Base-by-base conservation (phyloP, 306 rosid genomes). In the Gastrolobium villosum region DNA sequence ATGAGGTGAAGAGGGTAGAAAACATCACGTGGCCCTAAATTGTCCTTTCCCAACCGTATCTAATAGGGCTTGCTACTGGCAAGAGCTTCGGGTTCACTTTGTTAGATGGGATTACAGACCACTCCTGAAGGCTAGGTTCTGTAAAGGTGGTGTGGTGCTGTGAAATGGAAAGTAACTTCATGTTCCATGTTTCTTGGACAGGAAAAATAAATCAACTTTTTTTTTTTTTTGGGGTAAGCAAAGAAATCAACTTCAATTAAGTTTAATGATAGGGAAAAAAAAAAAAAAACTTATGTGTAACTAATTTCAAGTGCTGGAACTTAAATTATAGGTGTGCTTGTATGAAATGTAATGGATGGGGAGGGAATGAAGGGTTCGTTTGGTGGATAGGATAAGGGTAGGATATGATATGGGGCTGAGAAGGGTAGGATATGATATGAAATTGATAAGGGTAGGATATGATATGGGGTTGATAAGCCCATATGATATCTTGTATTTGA, bases 1-100 rank as follows among this genome's bases (percentile, higher is more conserved):
- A 73, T 64, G 69, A 34, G 68, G 37, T 43, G 49, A 79, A 54
- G 59, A 40, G 74, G 63, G 59, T 10, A 39, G 44, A 43, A 59
- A 56, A 10, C 75, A 70, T 83, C 89, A 81, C 89, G 86, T 88
- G 91, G 88, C 82, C 59, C 81, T 81, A 40, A 78, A 68, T 60
- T 80, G 89, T 85, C 91, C 78, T 72, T 54, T 85, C 75, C 83
- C 37, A 31, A 43, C 48, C 52, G 36, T 54, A 74, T 65, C 74
- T 61, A 41, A 6, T 40, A 50, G 32, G 77, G 57, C 53, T 64
- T 46, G 66, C 59, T 78, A 77, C 52, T 70, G 77, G 76, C 89
- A 83, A 85, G 32, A 36, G 74, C 87, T 85, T 45, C 44, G 59
- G 70, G 84, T 80, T 79, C 30, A 49, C 54, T 34, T 62, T 8